These are phyloP conservation scores for Mycosarcoma mackinlayi DNA, from an alignment of 1,284 basidiomycete genomes.

Conservation along the genomic window DNA sequence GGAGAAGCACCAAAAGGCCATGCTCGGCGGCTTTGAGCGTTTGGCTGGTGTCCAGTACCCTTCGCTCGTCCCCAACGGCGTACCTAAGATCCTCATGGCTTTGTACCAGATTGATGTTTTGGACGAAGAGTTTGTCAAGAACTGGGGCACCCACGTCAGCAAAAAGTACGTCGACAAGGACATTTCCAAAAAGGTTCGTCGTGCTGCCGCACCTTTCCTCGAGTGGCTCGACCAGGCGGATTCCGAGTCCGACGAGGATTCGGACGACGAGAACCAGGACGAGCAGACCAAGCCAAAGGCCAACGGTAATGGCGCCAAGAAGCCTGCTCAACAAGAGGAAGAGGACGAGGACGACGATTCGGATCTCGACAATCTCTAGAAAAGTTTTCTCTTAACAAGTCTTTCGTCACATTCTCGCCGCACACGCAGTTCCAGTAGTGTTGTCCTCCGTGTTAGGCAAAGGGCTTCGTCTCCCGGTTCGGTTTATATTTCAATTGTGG, in stretches of 20 bases:
- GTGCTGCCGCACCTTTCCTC: constrained; percentile 93
- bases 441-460: no score
- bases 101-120: constrained; percentile 93
- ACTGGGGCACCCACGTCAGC: constrained; percentile 97
- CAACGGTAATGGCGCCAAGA: constrained; percentile 25
- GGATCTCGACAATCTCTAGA: constrained; percentile 60
- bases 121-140: constrained; percentile 87
- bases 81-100: constrained; percentile 94
- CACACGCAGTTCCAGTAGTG: no score
- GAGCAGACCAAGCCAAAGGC: constrained; percentile 29
- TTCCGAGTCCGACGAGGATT: constrained; percentile 62
- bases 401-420: not conserved
- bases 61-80: constrained; percentile 67
- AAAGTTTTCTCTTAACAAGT: no score
- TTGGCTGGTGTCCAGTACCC: constrained; percentile 63
- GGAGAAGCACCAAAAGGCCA: constrained; percentile 94
- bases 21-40: constrained; percentile 74
- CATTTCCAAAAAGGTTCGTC: constrained; percentile 91
- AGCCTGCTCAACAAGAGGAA: constrained; percentile 26
- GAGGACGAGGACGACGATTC: constrained; percentile 61
- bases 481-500: no score
- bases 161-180: constrained; percentile 97
- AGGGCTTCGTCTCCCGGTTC: not conserved
- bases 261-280: constrained; percentile 54
- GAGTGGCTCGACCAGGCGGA: constrained; percentile 67